Base-by-base conservation (phyloP, 2,329 filamentous ascomycete species). In the Xylaria sp. region DNA sequence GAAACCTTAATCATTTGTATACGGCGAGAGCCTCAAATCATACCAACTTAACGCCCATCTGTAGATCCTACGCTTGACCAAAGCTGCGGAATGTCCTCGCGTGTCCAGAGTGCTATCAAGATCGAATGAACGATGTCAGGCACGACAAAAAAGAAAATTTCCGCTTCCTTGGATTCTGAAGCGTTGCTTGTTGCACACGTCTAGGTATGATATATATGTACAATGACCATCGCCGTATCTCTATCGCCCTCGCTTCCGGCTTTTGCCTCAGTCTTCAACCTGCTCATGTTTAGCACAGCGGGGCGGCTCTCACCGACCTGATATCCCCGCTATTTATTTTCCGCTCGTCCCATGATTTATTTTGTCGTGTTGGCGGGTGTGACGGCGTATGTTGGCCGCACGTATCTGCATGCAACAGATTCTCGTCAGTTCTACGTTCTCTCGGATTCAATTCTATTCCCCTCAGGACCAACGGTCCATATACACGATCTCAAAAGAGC, bases 371-470 rank as follows among this genome's bases (percentile, higher is more conserved):
- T 82, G 73, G 83, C 80, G n/a, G 93, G 93, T 60, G 90, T 89
- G 68, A 91, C 87, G 55, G 90, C 89, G 80, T 90, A 94, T 25
- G 92, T 95, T 72, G 93, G 93, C 78, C 92, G 88, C 76, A 97
- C 90, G 78, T 55, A 60, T 65, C 65, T 68, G 3, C 48, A 32
- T 6, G 3, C 45, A 3, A 34, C 0, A 45, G 15, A 15, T n/a
- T n/a, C 15, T 10, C 48, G n/a, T 52, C 18, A 52, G 48, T 10
- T 52, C 18, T 52, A n/a, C 8, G 25, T n/a, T 10, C 15, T 50
- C 30, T 6, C 13, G 25, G 18, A 30, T 18, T 28, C 15, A 7
- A 28, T 3, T n/a, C 13, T 9, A 4, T 15, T n/a, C 20, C 10
- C 3, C 13, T 50, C 5, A n/a, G 23, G 13, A 50, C 25, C 7